A percentile compares a stretch with the other conserved stretches of the same genome.
These are phyloP conservation scores for Mucor circinelloides DNA, from an alignment of 371 early-diverging fungal species.

Conservation along the genomic window DNA sequence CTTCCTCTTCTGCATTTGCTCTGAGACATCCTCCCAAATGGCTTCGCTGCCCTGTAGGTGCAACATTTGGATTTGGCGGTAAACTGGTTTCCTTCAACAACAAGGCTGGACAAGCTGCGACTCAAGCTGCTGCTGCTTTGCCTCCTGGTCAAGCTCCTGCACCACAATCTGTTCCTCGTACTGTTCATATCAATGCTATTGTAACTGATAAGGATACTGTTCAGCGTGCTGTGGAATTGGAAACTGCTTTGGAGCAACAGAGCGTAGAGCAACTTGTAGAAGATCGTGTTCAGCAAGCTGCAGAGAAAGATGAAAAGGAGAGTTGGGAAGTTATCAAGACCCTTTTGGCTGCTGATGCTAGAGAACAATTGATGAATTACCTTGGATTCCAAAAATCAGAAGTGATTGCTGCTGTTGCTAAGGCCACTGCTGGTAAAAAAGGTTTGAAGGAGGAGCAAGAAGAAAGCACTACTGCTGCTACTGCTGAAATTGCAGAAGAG, in stretches of 20 bases:
- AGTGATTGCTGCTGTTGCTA: conserved; percentile 54
- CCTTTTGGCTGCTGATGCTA: conserved; percentile 78
- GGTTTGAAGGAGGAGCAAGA: conserved; percentile 20
- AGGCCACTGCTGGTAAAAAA: conserved; percentile 31
- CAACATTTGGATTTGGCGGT: conserved; percentile 90
- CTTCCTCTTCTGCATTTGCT: background rate
- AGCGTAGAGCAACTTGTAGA: conserved; percentile 62
- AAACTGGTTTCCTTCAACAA: conserved; percentile 76
- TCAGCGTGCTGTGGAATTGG: conserved; percentile 65
- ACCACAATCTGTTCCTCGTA: conserved; percentile 40
- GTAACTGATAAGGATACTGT: conserved; percentile 70
- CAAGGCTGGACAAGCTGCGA: conserved; percentile 48
- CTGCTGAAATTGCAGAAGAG: conserved; percentile 15
- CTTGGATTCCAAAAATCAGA: conserved; percentile 82
- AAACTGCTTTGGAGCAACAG: conserved; percentile 58
- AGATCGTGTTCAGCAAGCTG: conserved; percentile 53
- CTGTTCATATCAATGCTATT: conserved; percentile 52
- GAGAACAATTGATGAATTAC: conserved; percentile 82
- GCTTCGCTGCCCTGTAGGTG: conserved; percentile 91
- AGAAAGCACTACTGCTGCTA: conserved; percentile 1
- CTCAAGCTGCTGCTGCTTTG: conserved; percentile 42
- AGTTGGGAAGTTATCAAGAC: conserved; percentile 87
- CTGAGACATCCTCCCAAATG: conserved; percentile 81
- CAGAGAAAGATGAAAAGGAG: conserved; percentile 60
- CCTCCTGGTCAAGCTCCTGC: conserved; percentile 56